Evolutionary conservation across 768 basidiomycete species (phyloP), one percentile per base, ranked within the genome.

Genomic region (Xerocomellus amylosporus): DNA sequence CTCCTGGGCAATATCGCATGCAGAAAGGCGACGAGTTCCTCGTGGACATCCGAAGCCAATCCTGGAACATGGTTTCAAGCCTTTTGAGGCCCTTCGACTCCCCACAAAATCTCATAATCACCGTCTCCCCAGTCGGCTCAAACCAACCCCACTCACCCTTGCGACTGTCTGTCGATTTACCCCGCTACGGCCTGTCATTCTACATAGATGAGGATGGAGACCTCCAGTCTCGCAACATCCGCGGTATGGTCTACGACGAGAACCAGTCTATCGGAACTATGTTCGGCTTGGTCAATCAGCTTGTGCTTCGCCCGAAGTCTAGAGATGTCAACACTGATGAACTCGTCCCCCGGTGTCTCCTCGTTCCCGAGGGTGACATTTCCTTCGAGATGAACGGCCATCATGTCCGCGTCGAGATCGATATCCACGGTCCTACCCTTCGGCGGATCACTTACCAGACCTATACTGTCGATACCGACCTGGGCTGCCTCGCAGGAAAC

Each of bases 191-290:
- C 2, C 61, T 81, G 12, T 66, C 71, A 0, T 81, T 82, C 47
- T 72, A 71, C 43, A 33, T 78, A 17, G 67, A 73, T 30, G 41
- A 64, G 1, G 62, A 61, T 2, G 59, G 63, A 13, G 61, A 68
- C 24, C 59, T 81, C 22, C 73, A 77, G 51, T 79, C 74, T 36
- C 65, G 54, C 12, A 77, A 77, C 34, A 66, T 78, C 33, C 72
- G 72, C 9, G 69, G 65, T n/a, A 78, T 77, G 70, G 62, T 76
- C 13, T 65, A 81, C 14, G 77, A 79, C 48, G 2, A 47, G 3
- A 47, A 66, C 34, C 81, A 81, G 52, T 77, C 70, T 1, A 64
- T 65, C 1, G 77, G 78, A 1, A 74, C 77, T 2, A 61, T 83
- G 60, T 71, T 79, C 31, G 81, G 80, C 12, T 59, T 82, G 33